phyloP scores from a whole-genome alignment of 192 early-diverging fungal genomes.

The Chytriomyces hyalinus region DNA sequence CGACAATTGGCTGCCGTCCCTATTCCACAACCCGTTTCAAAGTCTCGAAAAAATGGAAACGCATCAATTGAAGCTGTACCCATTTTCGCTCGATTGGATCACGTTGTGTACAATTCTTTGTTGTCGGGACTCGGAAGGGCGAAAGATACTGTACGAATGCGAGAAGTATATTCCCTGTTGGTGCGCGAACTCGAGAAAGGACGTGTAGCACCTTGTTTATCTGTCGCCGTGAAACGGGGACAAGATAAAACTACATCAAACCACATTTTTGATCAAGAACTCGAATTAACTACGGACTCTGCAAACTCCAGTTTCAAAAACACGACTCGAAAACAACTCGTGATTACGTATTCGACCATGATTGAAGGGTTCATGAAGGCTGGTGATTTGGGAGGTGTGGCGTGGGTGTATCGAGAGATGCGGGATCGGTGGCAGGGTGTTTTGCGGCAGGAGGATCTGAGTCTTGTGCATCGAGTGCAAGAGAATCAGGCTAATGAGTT shows the following conservation, averaged over 20 bases:
- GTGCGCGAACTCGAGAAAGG: not conserved
- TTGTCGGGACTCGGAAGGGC: not conserved
- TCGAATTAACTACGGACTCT: not conserved
- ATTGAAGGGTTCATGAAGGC: constrained; percentile 2
- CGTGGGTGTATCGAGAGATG: constrained; percentile 27
- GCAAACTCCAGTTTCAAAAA: not conserved
- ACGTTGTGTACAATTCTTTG: not conserved
- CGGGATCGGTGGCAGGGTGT: not conserved
- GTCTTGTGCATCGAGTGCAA: not conserved
- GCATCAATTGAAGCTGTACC: not conserved
- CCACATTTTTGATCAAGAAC: not conserved
- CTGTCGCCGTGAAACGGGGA: not conserved
- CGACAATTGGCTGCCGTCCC: not conserved
- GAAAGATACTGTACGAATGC: not conserved
- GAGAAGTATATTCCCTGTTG: not conserved
- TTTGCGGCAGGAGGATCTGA: not conserved
- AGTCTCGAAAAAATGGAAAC: not conserved
- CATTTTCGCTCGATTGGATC: not conserved
- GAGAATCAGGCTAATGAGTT: not conserved
- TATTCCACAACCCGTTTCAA: not conserved
- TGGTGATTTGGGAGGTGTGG: constrained; percentile 3
- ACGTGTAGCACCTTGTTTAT: not conserved
- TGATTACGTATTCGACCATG: constrained; percentile 20
- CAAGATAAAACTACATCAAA: not conserved
- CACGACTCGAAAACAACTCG: not conserved